Percentiles rank a stretch among this genome's conserved stretches.
Conservation (phyloP, 2,329 filamentous ascomycete genomes). For the Colletotrichum kahawae region DNA sequence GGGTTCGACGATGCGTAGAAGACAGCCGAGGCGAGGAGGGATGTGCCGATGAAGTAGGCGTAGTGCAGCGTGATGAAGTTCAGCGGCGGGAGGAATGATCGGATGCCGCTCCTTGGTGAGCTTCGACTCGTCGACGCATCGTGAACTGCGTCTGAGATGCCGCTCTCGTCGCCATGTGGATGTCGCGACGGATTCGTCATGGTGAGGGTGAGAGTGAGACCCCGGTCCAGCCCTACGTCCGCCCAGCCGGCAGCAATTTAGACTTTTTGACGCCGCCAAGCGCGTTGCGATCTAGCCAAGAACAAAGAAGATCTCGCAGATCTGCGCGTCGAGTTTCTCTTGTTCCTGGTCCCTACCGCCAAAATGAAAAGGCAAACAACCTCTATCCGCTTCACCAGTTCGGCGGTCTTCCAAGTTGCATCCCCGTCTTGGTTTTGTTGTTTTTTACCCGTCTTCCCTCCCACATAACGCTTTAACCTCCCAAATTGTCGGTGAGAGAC, state of each 20-base stretch:
- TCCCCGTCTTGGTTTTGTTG: neutral
- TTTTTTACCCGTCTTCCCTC: neutral
- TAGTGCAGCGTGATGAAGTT: slow-evolving; percentile 73
- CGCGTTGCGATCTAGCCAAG: neutral
- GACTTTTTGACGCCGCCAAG: neutral
- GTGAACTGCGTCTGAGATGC: too few species aligned
- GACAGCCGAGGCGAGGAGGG: slow-evolving; percentile 60
- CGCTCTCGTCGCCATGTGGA: neutral
- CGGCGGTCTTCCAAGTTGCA: too few species aligned
- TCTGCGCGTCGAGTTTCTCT: neutral
- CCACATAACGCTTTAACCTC: neutral
- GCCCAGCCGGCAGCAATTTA: neutral
- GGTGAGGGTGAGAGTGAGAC: neutral
- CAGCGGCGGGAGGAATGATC: slow-evolving; percentile 40
- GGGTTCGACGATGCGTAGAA: slow-evolving; percentile 65
- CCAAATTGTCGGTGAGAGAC: slow-evolving; percentile 9
- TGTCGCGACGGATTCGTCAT: neutral
- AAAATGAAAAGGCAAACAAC: neutral
- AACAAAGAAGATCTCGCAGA: neutral
- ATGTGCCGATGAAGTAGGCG: slow-evolving; percentile 65
- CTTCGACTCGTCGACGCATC: neutral
- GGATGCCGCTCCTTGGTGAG: neutral
- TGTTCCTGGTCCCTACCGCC: neutral
- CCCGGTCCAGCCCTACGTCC: neutral
- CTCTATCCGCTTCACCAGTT: too few species aligned